These are phyloP conservation scores for Fomitopsis betulina DNA, from an alignment of 1,284 basidiomycete species.

Conservation along the genomic window DNA sequence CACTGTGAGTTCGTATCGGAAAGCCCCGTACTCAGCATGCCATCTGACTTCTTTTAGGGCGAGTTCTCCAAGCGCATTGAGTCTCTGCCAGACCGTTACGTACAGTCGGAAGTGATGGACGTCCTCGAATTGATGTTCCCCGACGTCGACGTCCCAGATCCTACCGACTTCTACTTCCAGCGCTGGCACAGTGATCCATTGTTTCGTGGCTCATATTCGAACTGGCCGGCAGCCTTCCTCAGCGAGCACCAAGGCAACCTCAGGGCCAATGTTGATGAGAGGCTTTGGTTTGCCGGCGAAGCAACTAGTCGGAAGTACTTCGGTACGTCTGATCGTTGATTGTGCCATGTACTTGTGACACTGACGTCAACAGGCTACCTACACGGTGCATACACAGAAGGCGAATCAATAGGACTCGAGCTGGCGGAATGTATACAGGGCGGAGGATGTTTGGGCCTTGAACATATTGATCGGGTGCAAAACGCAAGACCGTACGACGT, in stretches of 20 bases:
- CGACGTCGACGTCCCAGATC: constrained; percentile 44
- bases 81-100: constrained; percentile 39
- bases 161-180: constrained; percentile 50
- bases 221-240: constrained; percentile 60
- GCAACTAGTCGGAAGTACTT: constrained; percentile 55
- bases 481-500: constrained; percentile 25
- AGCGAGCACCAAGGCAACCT: constrained; percentile 51
- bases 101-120: constrained; percentile 48
- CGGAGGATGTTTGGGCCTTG: constrained; percentile 18
- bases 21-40: not conserved
- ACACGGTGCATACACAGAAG: constrained; percentile 34
- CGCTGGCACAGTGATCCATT: constrained; percentile 55
- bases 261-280: constrained; percentile 46
- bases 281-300: constrained; percentile 64
- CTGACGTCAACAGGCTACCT: constrained; percentile 25
- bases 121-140: constrained; percentile 59
- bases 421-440: constrained; percentile 23
- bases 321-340: constrained; percentile 31
- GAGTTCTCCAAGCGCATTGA: constrained; percentile 57
- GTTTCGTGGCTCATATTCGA: constrained; percentile 63
- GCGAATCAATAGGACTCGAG: constrained; percentile 19
- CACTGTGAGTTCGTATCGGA: constrained; percentile 38
- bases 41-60: constrained; percentile 32
- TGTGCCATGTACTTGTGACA: not conserved
- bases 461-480: constrained; percentile 23